Evolutionary conservation across 306 rosid species (phyloP).

Genomic region (Elaeagnus macrophylla): DNA sequence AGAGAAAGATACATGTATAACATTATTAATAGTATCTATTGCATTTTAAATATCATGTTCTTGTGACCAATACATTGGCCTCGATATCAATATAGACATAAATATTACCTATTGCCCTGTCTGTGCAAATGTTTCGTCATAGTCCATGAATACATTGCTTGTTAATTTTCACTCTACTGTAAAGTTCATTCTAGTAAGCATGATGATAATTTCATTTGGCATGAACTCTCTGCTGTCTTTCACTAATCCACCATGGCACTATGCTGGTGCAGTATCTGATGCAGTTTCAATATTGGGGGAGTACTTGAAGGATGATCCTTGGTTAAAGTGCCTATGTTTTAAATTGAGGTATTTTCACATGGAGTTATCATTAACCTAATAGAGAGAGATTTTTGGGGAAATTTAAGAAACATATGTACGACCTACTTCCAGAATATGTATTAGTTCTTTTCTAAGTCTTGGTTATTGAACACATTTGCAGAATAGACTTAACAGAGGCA

Average conservation of each 20-base stretch:
- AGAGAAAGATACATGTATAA: constrained; percentile 68
- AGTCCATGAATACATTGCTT: background rate
- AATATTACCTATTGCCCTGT: background rate
- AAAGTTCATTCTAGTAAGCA: constrained; percentile 1
- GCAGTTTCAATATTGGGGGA: constrained; percentile 85
- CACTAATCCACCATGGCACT: constrained; percentile 14
- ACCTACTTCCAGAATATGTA: constrained; percentile 10
- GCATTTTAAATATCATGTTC: background rate
- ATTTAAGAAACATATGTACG: background rate
- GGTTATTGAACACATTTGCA: constrained; percentile 25
- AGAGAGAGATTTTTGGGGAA: background rate
- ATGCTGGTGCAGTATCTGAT: constrained; percentile 64
- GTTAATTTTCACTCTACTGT: background rate
- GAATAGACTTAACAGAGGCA: constrained; percentile 60
- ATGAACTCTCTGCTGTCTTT: constrained; percentile 9
- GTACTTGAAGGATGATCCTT: constrained; percentile 73
- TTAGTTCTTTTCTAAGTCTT: constrained; percentile 12
- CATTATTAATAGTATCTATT: constrained; percentile 3
- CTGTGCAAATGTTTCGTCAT: background rate
- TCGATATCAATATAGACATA: background rate
- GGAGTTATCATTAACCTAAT: background rate
- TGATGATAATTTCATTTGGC: background rate
- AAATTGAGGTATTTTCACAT: constrained; percentile 51
- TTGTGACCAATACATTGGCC: background rate
- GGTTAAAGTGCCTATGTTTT: constrained; percentile 66